phyloP scores from a whole-genome alignment of 2,329 filamentous ascomycete species.

The Fusarium anthophilum region DNA sequence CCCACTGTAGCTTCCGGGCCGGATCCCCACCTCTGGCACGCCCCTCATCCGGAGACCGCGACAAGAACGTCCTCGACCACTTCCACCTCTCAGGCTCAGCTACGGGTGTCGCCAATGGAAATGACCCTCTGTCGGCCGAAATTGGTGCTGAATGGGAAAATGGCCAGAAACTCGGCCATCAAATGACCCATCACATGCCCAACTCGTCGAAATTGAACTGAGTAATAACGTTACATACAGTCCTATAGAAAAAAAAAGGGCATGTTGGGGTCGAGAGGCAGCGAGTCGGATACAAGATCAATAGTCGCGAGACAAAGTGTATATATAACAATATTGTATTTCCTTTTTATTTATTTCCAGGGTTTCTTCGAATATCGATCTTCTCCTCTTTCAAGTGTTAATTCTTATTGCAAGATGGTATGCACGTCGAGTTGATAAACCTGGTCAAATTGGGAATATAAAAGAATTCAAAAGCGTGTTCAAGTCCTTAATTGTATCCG shows the following conservation, averaged over 20 bases:
- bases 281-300: not conserved
- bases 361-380: not conserved
- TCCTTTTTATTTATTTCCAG: not conserved
- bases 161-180: not conserved
- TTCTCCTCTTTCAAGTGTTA: not conserved
- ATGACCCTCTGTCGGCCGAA: not conserved
- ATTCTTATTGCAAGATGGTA: not conserved
- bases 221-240: not conserved
- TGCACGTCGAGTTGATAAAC: not conserved
- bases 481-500: too few species aligned
- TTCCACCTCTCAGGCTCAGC: not conserved
- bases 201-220: not conserved
- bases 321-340: not conserved
- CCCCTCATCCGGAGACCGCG: not conserved
- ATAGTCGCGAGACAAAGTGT: slow-evolving; percentile 8
- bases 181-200: not conserved
- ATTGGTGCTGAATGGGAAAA: not conserved
- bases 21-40: not conserved
- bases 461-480: not conserved
- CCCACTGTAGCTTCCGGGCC: not conserved
- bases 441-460: not conserved
- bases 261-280: not conserved
- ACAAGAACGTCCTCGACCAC: not conserved
- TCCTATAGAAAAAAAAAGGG: too few species aligned
- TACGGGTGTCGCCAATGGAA: not conserved